Evolutionary conservation across 768 basidiomycete genomes (phyloP).

Genomic region (Lentinus tigrinus): DNA sequence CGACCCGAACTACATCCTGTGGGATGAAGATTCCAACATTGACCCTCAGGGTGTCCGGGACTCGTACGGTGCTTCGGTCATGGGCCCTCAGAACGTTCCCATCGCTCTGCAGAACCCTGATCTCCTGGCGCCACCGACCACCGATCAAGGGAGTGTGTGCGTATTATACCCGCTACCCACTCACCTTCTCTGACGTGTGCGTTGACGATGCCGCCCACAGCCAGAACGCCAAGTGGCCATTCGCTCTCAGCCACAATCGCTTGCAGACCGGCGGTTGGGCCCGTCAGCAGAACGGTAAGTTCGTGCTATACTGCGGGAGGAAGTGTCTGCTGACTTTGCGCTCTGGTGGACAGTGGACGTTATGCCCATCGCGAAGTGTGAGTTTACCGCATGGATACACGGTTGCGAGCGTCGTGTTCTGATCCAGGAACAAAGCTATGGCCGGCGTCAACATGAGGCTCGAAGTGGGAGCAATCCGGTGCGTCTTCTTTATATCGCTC

Average conservation of each 20-base stretch:
- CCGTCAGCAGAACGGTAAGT: conserved; percentile 55
- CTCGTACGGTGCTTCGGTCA: conserved; percentile 41
- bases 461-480: conserved; percentile 35
- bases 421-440: conserved; percentile 22
- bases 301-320: not conserved
- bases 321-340: conserved; percentile 5
- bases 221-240: conserved; percentile 62
- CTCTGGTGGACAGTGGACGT: conserved; percentile 30
- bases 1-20: conserved; percentile 28
- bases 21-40: conserved; percentile 18
- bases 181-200: not conserved
- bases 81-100: conserved; percentile 58
- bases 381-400: not conserved
- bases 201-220: conserved; percentile 19
- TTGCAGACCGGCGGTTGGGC: conserved; percentile 67
- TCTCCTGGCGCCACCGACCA: conserved; percentile 56
- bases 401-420: not conserved
- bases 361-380: conserved; percentile 40
- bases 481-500: not conserved
- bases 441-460: conserved; percentile 36
- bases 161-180: conserved; percentile 10
- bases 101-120: conserved; percentile 60
- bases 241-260: conserved; percentile 59
- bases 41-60: conserved; percentile 46
- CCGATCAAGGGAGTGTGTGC: conserved; percentile 54